Evolutionary conservation across 2,329 filamentous ascomycete genomes (phyloP).

Genomic region (Colletotrichum sp.): DNA sequence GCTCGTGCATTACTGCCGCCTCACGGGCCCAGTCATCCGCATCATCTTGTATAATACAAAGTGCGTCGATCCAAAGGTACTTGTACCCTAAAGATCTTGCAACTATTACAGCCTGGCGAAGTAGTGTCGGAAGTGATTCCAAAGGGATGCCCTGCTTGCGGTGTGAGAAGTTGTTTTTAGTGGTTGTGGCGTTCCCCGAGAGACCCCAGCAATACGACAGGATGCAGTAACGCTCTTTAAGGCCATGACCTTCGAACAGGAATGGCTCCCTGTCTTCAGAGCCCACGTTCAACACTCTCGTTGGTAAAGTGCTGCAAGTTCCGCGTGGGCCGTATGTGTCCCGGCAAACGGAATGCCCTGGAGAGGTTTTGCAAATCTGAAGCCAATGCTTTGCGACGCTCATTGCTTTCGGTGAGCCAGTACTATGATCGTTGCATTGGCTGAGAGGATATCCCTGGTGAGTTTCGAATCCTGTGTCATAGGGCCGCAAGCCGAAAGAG

Average conservation of each 20-base stretch:
- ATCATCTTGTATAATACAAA: background rate
- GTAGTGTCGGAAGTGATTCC: background rate
- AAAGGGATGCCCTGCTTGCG: background rate
- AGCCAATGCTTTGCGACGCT: background rate
- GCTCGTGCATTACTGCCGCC: background rate
- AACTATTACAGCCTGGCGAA: background rate
- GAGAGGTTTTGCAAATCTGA: background rate
- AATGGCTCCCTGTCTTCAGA: background rate
- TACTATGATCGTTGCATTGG: accelerated
- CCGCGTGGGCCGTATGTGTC: background rate
- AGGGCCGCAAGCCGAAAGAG: background rate
- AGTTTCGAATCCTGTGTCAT: background rate
- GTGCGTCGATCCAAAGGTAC: background rate
- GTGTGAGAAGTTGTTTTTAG: accelerated
- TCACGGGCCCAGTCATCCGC: background rate
- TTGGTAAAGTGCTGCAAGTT: background rate
- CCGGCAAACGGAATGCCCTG: background rate
- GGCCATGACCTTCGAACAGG: background rate
- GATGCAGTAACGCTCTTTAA: background rate
- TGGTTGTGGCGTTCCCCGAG: background rate
- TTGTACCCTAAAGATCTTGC: background rate
- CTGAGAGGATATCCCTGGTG: background rate
- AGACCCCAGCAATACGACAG: background rate
- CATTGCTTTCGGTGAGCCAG: background rate
- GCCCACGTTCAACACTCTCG: background rate